phyloP scores from a whole-genome alignment of 495 filamentous ascomycete species.

The Xylaria acuta region DNA sequence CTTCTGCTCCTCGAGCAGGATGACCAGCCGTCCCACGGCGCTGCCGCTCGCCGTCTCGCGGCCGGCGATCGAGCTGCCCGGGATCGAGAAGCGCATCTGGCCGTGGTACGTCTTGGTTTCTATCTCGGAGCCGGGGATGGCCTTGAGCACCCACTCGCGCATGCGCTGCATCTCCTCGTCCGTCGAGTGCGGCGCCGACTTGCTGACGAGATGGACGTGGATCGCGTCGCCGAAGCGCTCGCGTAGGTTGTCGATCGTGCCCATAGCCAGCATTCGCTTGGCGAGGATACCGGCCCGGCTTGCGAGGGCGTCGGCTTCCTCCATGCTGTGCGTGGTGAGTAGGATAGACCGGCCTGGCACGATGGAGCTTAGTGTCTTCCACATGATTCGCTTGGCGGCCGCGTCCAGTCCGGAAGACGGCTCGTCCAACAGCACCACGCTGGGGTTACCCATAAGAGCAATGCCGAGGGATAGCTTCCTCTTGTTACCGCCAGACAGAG shows the following conservation, averaged over 20 bases:
- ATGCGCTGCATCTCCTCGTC: slow-evolving; percentile 69
- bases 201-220: slow-evolving; percentile 76
- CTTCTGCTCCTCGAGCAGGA: slow-evolving; percentile 71
- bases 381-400: slow-evolving; percentile 76
- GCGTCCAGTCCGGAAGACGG: slow-evolving; percentile 75
- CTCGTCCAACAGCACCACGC: slow-evolving; percentile 75
- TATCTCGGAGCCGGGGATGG: slow-evolving; percentile 64
- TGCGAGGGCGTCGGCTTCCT: slow-evolving; percentile 78
- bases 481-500: slow-evolving; percentile 76
- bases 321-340: slow-evolving; percentile 81
- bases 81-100: slow-evolving; percentile 79
- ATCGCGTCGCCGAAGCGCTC: slow-evolving; percentile 65
- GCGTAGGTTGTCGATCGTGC: slow-evolving; percentile 65
- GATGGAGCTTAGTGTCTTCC: slow-evolving; percentile 67
- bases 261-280: slow-evolving; percentile 73
- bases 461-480: slow-evolving; percentile 76
- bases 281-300: slow-evolving; percentile 74
- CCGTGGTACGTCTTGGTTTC: slow-evolving; percentile 82
- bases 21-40: slow-evolving; percentile 69
- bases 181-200: slow-evolving; percentile 70
- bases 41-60: slow-evolving; percentile 34
- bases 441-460: slow-evolving; percentile 76
- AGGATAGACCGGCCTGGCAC: slow-evolving; percentile 67
- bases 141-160: slow-evolving; percentile 63
- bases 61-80: slow-evolving; percentile 45